Evolutionary conservation across 2,329 filamentous ascomycete species (phyloP), one percentile per base, ranked within the genome.

Genomic region (Pseudopyrenochaeta lycopersici): DNA sequence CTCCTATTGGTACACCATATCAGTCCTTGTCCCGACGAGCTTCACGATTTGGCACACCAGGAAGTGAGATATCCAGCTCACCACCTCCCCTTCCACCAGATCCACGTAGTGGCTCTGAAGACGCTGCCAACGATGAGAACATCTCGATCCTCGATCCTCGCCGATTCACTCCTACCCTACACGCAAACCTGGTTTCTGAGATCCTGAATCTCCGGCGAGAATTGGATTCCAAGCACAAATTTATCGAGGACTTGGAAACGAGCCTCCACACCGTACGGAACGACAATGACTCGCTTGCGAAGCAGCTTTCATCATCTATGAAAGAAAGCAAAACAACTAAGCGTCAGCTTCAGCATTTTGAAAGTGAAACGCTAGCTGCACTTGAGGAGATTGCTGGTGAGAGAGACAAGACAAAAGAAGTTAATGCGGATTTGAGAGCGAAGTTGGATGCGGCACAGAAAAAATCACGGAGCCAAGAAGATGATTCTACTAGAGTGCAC

Each of bases 131-230:
- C 20, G 87, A 94, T 61, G 90, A 94, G 58, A 85, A 80, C 39
- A 87, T 92, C 30, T 86, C 85, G 2, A 87, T 92, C 18, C 81
- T 97, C 27, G 95, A 99, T 70, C 92, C 95, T 2, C 87, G 94
- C 49, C 86, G 95, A 32, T 97, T 99, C 71, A 99, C 95, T 0
- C 95, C 95, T 1, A 98, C 93, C 0, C 80, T 99, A 10, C 95
- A 98, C 74, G 95, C 95, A 7, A 97, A 91, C 44, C 81, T 99
- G 6, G 94, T 99, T 1, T 94, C 94, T 0, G 95, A 99, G 75
- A 99, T 99, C 58, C 81, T 99, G 33, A 87, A 88, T 2, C 79
- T 99, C 44, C 87, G 93, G 18, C 85, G 95, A 52, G 95, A 99
- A 61, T 86, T 98, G 58, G 95, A 99, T 71, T 91, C 90, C 36